These are phyloP conservation scores for Beauveria scarabaeidicola DNA, from an alignment of 2,329 filamentous ascomycete species.

Conservation along the genomic window DNA sequence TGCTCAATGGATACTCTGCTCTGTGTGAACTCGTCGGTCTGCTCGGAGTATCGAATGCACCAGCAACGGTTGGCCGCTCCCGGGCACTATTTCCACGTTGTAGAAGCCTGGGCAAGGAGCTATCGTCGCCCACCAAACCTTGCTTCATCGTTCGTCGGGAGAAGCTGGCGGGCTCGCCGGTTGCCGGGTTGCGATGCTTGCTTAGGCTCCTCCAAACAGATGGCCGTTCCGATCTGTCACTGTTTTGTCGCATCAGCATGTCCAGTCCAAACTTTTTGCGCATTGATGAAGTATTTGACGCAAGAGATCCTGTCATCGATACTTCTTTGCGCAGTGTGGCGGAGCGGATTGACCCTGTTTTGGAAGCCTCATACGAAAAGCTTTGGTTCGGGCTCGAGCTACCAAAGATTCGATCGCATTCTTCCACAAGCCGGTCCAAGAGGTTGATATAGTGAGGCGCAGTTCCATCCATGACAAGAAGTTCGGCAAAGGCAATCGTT, in stretches of 20 bases:
- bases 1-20: conserved; percentile 47
- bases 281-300: conserved; percentile 79
- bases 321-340: conserved; percentile 43
- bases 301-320: conserved; percentile 63
- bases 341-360: conserved; percentile 52
- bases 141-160: conserved; percentile 60
- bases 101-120: conserved; percentile 37
- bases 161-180: conserved; percentile 53
- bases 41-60: conserved; percentile 51
- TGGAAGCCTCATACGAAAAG: conserved; percentile 29
- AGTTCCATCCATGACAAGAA: conserved; percentile 69
- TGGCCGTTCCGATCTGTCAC: conserved; percentile 59
- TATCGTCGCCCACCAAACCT: conserved; percentile 67
- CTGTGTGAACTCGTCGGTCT: conserved; percentile 51
- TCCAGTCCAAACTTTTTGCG: conserved; percentile 78
- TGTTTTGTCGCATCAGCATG: conserved; percentile 66
- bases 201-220: conserved; percentile 85
- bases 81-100: conserved; percentile 44
- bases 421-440: conserved; percentile 79
- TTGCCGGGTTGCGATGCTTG: conserved; percentile 60
- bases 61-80: conserved; percentile 52
- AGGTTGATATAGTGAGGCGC: conserved; percentile 81
- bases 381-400: conserved; percentile 40
- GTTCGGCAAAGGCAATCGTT: conserved; percentile 80
- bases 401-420: conserved; percentile 82